Conservation (phyloP, 495 filamentous ascomycete genomes). For the Echria macrotheca region DNA sequence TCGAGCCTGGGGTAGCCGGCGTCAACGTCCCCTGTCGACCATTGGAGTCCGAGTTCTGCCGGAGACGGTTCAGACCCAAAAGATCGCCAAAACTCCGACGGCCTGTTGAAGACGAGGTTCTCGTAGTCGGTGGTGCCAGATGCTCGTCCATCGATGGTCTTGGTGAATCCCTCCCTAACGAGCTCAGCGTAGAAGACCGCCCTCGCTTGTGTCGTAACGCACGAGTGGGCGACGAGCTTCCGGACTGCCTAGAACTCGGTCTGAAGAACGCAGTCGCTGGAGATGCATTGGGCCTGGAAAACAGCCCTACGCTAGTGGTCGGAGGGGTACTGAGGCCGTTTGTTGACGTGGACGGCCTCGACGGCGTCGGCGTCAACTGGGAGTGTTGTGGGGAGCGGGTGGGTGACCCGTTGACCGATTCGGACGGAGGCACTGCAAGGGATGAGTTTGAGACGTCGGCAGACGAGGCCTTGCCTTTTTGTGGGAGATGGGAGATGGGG, state of each 20-base stretch:
- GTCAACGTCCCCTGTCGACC: conserved; percentile 57
- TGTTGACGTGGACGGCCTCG: conserved; percentile 48
- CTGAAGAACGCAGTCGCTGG: conserved; percentile 55
- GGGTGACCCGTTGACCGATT: conserved; percentile 11
- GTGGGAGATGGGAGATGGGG: conserved; percentile 63
- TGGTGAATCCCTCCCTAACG: conserved; percentile 45
- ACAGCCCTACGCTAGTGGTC: conserved; percentile 24
- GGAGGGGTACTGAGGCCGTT: conserved; percentile 34
- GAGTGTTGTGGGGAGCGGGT: conserved; percentile 18
- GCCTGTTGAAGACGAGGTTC: conserved; percentile 79
- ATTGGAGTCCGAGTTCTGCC: conserved; percentile 59
- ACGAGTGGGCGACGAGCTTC: conserved; percentile 64
- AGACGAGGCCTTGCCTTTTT: conserved; percentile 51
- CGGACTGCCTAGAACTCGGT: conserved; percentile 61
- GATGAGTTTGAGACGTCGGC: conserved; percentile 27
- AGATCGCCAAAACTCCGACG: conserved; percentile 87
- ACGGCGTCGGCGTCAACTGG: conserved; percentile 38
- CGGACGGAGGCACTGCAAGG: conserved; percentile 23
- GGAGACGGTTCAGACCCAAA: conserved; percentile 67
- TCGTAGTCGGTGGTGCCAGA: conserved; percentile 51
- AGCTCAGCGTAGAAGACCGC: conserved; percentile 87
- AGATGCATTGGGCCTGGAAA: conserved; percentile 31
- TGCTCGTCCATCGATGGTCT: conserved; percentile 54
- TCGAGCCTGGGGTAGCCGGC: conserved; percentile 59
- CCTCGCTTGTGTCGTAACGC: conserved; percentile 53